Evolutionary conservation across 2,329 filamentous ascomycete genomes (phyloP).

Genomic region (Aspergillus fumigatiaffinis): DNA sequence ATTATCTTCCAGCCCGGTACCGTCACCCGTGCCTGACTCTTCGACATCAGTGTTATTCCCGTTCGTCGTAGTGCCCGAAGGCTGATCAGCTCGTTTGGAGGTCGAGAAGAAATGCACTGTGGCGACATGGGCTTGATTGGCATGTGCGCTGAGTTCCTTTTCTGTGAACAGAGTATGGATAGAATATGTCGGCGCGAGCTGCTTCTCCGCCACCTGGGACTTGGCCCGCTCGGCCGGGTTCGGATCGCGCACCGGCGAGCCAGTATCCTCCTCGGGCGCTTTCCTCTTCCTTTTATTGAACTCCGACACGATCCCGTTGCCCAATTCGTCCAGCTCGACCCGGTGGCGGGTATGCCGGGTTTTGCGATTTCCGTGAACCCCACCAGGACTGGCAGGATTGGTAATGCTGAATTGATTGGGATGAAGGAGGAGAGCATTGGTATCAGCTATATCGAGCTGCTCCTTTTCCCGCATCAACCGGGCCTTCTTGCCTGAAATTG

Average conservation of each 20-base stretch:
- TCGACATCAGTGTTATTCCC: constrained; percentile 42
- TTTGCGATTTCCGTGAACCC: constrained; percentile 58
- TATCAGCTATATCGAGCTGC: constrained; percentile 63
- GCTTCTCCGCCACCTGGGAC: constrained; percentile 52
- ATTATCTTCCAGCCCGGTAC: constrained; percentile 39
- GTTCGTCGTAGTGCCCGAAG: constrained; percentile 34
- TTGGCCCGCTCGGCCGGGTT: constrained; percentile 52
- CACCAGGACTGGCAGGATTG: constrained; percentile 60
- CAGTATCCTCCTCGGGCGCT: constrained; percentile 54
- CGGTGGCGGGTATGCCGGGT: constrained; percentile 60
- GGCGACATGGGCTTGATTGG: constrained; percentile 58
- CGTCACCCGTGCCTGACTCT: constrained; percentile 31
- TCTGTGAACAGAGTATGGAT: constrained; percentile 64
- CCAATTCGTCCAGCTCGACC: constrained; percentile 50
- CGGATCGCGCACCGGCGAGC: constrained; percentile 53
- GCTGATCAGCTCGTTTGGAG: constrained; percentile 45
- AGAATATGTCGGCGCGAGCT: constrained; percentile 56
- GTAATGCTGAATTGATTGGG: constrained; percentile 64
- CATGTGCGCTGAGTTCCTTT: constrained; percentile 61
- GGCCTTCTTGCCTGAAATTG: constrained; percentile 54
- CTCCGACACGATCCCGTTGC: constrained; percentile 45
- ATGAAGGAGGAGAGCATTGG: constrained; percentile 61
- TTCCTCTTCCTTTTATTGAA: constrained; percentile 58
- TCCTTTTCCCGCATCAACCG: constrained; percentile 62
- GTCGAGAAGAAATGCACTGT: constrained; percentile 57